Conservation (phyloP, 2,329 filamentous ascomycete genomes). For the Aspergillus jensenii region DNA sequence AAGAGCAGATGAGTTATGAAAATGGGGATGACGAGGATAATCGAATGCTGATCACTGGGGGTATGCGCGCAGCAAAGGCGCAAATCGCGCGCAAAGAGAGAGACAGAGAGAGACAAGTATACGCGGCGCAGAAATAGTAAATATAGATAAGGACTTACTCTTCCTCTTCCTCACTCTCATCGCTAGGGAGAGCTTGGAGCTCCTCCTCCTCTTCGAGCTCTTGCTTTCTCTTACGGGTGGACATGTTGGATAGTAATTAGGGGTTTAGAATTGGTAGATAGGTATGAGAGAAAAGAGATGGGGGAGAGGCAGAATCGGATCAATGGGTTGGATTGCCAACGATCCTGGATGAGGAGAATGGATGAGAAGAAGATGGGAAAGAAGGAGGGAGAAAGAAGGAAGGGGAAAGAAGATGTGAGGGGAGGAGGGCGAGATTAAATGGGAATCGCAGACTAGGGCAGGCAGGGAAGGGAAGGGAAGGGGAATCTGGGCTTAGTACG, state of each 20-base stretch:
- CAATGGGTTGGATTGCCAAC: neutral
- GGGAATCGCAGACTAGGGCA: conserved; percentile 23
- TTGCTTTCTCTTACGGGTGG: conserved; percentile 52
- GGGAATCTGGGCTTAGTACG: conserved; percentile 12
- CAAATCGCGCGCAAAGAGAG: neutral
- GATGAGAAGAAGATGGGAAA: conserved; percentile 48
- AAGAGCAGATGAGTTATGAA: neutral
- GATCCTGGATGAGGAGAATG: neutral
- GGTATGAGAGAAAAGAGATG: neutral
- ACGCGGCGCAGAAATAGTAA: neutral
- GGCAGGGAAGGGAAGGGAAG: conserved; percentile 9
- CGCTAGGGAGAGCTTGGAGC: conserved; percentile 49
- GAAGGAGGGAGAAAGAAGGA: conserved; percentile 18
- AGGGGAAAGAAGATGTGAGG: conserved; percentile 42
- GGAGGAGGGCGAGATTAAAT: conserved; percentile 26
- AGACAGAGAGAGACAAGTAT: neutral
- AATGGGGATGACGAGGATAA: neutral
- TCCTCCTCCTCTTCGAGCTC: conserved; percentile 50
- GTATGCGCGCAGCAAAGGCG: neutral
- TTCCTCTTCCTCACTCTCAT: conserved; percentile 52
- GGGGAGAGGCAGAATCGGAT: conserved; percentile 1
- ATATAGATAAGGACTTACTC: conserved; percentile 39
- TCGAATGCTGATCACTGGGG: neutral
- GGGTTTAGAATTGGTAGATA: neutral
- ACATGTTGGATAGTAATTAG: conserved; percentile 32